Percentiles rank a stretch among this genome's conserved stretches.
phyloP scores from a whole-genome alignment of 768 basidiomycete species.

The Termitomyces sp. region DNA sequence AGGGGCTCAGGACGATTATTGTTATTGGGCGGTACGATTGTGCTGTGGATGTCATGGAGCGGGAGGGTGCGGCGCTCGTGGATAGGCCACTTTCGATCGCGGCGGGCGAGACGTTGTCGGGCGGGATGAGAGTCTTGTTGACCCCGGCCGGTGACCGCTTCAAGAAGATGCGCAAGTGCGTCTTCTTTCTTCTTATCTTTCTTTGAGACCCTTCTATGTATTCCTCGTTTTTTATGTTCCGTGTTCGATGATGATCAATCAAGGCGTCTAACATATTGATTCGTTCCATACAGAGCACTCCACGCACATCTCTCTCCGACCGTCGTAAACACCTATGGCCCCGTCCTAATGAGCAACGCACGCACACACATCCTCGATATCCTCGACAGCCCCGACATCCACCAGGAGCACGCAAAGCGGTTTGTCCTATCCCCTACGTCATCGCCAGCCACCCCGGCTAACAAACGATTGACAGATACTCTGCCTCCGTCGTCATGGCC shows the following conservation, averaged over 20 bases:
- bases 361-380: slow-evolving; percentile 42
- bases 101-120: slow-evolving; percentile 55
- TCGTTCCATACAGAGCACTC: slow-evolving; percentile 51
- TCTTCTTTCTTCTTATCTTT: too few relatives aligned
- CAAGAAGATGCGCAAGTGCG: slow-evolving; percentile 56
- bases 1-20: slow-evolving; percentile 42
- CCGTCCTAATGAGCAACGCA: slow-evolving; percentile 44
- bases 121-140: slow-evolving; percentile 55
- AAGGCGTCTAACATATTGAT: too few relatives aligned
- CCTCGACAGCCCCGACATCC: slow-evolving; percentile 36
- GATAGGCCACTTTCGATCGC: slow-evolving; percentile 56
- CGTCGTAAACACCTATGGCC: slow-evolving; percentile 42
- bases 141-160: slow-evolving; percentile 56
- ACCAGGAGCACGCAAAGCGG: slow-evolving; percentile 53
- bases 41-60: slow-evolving; percentile 65
- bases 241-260: too few relatives aligned
- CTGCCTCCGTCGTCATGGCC: slow-evolving; percentile 47
- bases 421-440: not conserved
- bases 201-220: too few relatives aligned
- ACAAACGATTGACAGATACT: too few relatives aligned
- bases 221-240: too few relatives aligned
- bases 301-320: slow-evolving; percentile 59
- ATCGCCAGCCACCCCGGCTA: not conserved
- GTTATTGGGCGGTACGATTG: slow-evolving; percentile 52
- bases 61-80: slow-evolving; percentile 53